Evolutionary conservation across 2,329 filamentous ascomycete genomes (phyloP), one percentile per base, ranked within the genome.

Genomic region (Magnaporthiopsis rhizophila): DNA sequence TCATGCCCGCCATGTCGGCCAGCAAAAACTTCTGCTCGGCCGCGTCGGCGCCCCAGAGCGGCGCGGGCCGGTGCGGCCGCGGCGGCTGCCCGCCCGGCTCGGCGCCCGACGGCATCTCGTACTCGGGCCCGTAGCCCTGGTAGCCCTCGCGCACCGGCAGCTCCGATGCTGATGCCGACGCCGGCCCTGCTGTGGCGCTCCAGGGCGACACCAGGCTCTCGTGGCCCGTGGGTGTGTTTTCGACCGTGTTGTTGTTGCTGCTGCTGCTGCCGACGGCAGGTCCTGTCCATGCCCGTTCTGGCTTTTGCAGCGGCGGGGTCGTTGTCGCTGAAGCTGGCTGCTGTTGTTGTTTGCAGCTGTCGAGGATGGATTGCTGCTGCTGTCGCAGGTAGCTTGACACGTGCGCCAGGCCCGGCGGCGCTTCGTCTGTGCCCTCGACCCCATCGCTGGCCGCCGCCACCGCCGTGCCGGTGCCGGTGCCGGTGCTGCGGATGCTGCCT

Each of bases 91-190:
- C 36, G 13, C 36, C 36, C 36, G 36, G 36, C 36, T 38, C 24
- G 50, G n/a, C 62, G 12, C 26, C 32, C 13, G 62, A 53, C 6
- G 53, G 24, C 62, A 63, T 63, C 56, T 63, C 62, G 36, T 63
- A 63, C 21, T 63, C 62, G 34, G 62, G 62, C 4, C 62, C 62
- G 56, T 63, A 63, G 56, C 62, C 62, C 24, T 63, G 56, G 30
- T 57, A 58, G 21, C 62, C 62, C 12, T 58, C 32, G 21, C 56
- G 62, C 26, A 63, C 62, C 3, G 62, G 62, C 53, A 63, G 62
- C 56, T 63, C 62, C 62, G 62, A 63, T 21, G 62, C 62, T 5
- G 62, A 13, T 15, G 34, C 26, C 21, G 36, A 30, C n/a, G n/a
- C n/a, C 36, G 24, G 34, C 2, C 36, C 36, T 1, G 13, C 36